These are phyloP conservation scores for Chaetomiaceae sp. DNA, from an alignment of 2,329 filamentous ascomycete genomes.

Conservation along the genomic window DNA sequence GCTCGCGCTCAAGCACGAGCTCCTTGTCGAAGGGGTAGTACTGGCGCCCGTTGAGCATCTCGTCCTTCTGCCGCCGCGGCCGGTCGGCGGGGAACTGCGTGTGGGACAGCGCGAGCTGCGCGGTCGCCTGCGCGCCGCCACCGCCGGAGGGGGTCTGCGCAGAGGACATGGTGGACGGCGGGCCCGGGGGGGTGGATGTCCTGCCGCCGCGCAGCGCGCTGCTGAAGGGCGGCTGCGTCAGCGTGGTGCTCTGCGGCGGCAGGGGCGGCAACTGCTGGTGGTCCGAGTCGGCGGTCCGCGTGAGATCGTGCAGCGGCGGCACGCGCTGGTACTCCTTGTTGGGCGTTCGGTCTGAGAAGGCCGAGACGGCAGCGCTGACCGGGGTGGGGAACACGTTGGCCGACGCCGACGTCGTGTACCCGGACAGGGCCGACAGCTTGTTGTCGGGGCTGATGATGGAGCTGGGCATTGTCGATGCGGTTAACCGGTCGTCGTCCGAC, in stretches of 20 bases:
- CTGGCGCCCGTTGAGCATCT: slow-evolving; percentile 76
- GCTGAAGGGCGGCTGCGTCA: slow-evolving; percentile 54
- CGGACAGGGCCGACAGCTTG: slow-evolving; percentile 53
- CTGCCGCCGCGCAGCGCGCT: slow-evolving; percentile 47
- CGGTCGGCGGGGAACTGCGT: slow-evolving; percentile 38
- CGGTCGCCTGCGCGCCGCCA: slow-evolving; percentile 48
- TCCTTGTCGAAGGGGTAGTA: slow-evolving; percentile 75
- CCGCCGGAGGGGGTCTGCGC: slow-evolving; percentile 36
- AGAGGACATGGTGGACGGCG: slow-evolving; percentile 25
- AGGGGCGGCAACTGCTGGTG: slow-evolving; percentile 26
- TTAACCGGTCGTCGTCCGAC: slow-evolving; percentile 52
- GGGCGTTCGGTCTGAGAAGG: slow-evolving; percentile 43
- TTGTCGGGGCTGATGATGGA: slow-evolving; percentile 55
- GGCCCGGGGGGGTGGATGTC: slow-evolving; percentile 42
- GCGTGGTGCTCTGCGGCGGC: slow-evolving; percentile 40
- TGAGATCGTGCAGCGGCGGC: slow-evolving; percentile 54
- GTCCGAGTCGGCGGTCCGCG: slow-evolving; percentile 50
- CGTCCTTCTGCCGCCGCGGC: slow-evolving; percentile 68
- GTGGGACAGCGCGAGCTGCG: slow-evolving; percentile 54
- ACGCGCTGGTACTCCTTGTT: slow-evolving; percentile 56
- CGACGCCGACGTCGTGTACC: slow-evolving; percentile 41
- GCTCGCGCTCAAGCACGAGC: slow-evolving; percentile 75
- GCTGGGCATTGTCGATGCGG: slow-evolving; percentile 54
- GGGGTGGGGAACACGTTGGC: slow-evolving; percentile 56
- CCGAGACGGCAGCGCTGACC: slow-evolving; percentile 41